phyloP scores from a whole-genome alignment of 768 basidiomycete genomes.

The Dioszegia aurantiaca region DNA sequence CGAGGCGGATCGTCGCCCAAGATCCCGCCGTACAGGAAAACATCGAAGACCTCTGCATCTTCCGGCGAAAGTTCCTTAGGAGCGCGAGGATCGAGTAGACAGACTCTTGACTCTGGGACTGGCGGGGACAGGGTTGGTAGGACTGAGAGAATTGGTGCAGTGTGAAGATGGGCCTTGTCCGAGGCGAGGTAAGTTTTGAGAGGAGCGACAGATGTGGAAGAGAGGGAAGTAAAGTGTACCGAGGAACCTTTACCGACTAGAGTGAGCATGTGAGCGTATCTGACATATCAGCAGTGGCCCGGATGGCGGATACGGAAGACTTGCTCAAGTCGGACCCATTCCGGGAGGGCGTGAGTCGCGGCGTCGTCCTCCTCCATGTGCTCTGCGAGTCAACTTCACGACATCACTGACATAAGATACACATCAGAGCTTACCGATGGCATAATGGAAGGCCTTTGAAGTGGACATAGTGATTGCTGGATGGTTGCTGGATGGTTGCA shows the following conservation, averaged over 20 bases:
- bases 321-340: conserved; percentile 90
- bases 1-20: conserved; percentile 92
- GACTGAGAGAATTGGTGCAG: conserved; percentile 55
- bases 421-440: conserved; percentile 57
- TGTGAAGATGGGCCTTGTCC: conserved; percentile 55
- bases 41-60: conserved; percentile 74
- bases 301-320: conserved; percentile 54
- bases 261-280: conserved; percentile 72
- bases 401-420: background rate
- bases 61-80: conserved; percentile 65
- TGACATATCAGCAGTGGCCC: conserved; percentile 1
- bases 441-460: conserved; percentile 58
- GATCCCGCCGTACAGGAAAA: conserved; percentile 78
- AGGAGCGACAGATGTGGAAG: conserved; percentile 63
- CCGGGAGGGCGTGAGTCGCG: conserved; percentile 59
- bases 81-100: conserved; percentile 91
- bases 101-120: conserved; percentile 62
- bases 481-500: too few relatives aligned
- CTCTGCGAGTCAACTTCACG: conserved; percentile 23
- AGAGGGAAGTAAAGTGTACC: conserved; percentile 83
- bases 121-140: conserved; percentile 53
- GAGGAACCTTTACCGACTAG: conserved; percentile 65
- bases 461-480: too few relatives aligned
- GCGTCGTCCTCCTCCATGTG: conserved; percentile 83
- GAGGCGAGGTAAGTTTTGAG: conserved; percentile 54